phyloP scores from a whole-genome alignment of 2,329 filamentous ascomycete species.

The Pseudonectria buxi region DNA sequence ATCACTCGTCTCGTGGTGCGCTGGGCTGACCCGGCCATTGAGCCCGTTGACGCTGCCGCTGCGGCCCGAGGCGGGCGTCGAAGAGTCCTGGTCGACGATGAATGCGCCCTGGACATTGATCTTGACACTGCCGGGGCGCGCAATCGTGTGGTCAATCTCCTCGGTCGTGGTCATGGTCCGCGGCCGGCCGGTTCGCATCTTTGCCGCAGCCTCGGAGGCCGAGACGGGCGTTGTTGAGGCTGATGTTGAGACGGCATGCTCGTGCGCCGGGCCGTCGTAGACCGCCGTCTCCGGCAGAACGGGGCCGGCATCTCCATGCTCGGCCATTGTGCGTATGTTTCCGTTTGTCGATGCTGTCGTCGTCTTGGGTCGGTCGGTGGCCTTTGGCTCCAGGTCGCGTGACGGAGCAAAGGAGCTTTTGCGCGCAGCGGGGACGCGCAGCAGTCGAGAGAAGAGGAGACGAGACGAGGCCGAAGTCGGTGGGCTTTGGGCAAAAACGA shows the following conservation, averaged over 20 bases:
- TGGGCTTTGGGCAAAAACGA: no score
- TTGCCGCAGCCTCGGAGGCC: no score
- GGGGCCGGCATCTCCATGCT: slow-evolving; percentile 16
- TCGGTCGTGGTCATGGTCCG: slow-evolving; percentile 41
- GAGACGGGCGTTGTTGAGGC: no score
- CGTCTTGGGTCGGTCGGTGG: no score
- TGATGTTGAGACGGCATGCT: not conserved
- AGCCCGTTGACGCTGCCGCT: slow-evolving; percentile 19
- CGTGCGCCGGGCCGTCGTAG: slow-evolving; percentile 3
- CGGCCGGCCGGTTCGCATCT: slow-evolving; percentile 7
- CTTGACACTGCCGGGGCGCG: slow-evolving; percentile 65
- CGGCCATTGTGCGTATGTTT: slow-evolving; percentile 4
- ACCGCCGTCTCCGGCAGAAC: not conserved
- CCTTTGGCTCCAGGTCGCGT: no score
- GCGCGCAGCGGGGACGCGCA: no score
- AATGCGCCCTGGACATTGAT: slow-evolving; percentile 97
- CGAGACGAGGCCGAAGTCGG: no score
- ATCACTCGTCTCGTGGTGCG: slow-evolving; percentile 70
- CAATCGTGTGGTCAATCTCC: slow-evolving; percentile 55
- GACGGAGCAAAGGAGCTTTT: no score
- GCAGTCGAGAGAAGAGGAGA: no score
- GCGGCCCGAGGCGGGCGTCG: slow-evolving; percentile 38
- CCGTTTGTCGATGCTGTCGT: no score
- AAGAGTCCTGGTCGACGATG: slow-evolving; percentile 77
- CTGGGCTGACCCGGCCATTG: slow-evolving; percentile 41